A percentile compares a stretch with the other conserved stretches of the same genome.
Conservation (phyloP, 257 asterid genomes). For the Plectranthus barbatus region DNA sequence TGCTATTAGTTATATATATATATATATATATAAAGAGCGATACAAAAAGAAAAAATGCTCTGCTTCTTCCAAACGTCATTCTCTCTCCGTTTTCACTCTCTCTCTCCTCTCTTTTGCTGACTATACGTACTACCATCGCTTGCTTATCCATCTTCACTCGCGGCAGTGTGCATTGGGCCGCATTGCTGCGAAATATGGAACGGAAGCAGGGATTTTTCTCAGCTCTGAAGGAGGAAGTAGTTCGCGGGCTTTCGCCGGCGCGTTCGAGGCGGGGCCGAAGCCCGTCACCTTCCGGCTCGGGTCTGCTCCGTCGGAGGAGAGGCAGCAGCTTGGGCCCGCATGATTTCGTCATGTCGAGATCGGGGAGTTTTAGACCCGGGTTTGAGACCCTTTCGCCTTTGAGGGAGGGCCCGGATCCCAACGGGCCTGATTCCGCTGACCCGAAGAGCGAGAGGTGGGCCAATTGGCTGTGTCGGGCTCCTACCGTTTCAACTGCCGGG, state of each 20-base stretch:
- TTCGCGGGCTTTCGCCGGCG: constrained; percentile 61
- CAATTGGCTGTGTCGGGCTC: constrained; percentile 65
- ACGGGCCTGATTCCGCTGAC: constrained; percentile 39
- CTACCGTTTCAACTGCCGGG: constrained; percentile 37
- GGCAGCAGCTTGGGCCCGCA: constrained; percentile 34
- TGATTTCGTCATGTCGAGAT: constrained; percentile 43
- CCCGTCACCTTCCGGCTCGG: constrained; percentile 59
- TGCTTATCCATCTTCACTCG: neutral
- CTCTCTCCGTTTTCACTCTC: neutral
- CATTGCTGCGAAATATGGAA: constrained; percentile 40
- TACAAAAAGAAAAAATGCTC: constrained; percentile 15
- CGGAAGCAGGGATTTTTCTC: constrained; percentile 61
- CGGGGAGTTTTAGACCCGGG: constrained; percentile 55
- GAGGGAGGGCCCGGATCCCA: constrained; percentile 75
- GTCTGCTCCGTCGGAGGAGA: constrained; percentile 47
- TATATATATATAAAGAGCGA: constrained; percentile 7
- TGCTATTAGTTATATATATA: too few species aligned
- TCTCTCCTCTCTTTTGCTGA: neutral
- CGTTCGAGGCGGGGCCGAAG: constrained; percentile 49
- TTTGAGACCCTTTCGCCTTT: constrained; percentile 55
- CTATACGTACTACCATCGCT: neutral
- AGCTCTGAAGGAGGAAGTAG: constrained; percentile 53
- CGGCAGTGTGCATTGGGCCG: neutral
- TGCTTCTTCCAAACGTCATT: constrained; percentile 32
- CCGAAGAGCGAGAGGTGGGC: constrained; percentile 52